phyloP scores from a whole-genome alignment of 2,329 filamentous ascomycete species.

The Podosphaera fusca region DNA sequence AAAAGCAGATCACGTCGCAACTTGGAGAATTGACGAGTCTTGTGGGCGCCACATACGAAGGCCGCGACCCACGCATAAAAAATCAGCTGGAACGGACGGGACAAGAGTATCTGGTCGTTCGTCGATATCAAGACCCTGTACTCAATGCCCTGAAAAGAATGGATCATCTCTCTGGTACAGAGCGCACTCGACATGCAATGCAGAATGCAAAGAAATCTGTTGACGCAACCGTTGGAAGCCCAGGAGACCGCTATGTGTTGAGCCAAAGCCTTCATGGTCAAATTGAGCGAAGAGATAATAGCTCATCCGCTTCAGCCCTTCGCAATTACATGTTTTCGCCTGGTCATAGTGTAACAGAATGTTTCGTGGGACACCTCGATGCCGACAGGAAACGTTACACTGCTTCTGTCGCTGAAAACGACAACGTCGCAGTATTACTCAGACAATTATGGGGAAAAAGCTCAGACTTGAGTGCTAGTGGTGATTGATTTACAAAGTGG shows the following conservation, averaged over 20 bases:
- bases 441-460: slow-evolving; percentile 39
- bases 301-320: not conserved
- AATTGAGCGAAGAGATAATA: slow-evolving; percentile 1
- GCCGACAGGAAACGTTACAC: not conserved
- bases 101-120: slow-evolving; percentile 52
- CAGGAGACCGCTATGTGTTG: slow-evolving; percentile 16
- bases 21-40: slow-evolving; percentile 12
- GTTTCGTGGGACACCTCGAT: slow-evolving; percentile 3
- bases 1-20: slow-evolving; percentile 24
- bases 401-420: slow-evolving; percentile 20
- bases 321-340: slow-evolving; percentile 7
- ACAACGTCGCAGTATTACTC: slow-evolving; percentile 25
- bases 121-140: slow-evolving; percentile 48
- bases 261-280: slow-evolving; percentile 19
- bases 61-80: slow-evolving; percentile 37
- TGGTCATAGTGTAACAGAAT: slow-evolving; percentile 3
- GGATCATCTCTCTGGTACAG: slow-evolving; percentile 26
- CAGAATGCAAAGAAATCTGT: slow-evolving; percentile 16
- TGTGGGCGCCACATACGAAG: slow-evolving; percentile 31
- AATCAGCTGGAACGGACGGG: slow-evolving; percentile 45
- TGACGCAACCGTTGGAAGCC: slow-evolving; percentile 7
- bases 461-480: slow-evolving; percentile 30
- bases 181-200: slow-evolving; percentile 27
- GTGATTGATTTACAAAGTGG: slow-evolving; percentile 8
- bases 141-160: slow-evolving; percentile 35